Percentiles rank a stretch among this genome's conserved stretches.
These are phyloP conservation scores for Rhododendron ferrugineum DNA, from an alignment of 148 eudicot genomes.

Conservation along the genomic window DNA sequence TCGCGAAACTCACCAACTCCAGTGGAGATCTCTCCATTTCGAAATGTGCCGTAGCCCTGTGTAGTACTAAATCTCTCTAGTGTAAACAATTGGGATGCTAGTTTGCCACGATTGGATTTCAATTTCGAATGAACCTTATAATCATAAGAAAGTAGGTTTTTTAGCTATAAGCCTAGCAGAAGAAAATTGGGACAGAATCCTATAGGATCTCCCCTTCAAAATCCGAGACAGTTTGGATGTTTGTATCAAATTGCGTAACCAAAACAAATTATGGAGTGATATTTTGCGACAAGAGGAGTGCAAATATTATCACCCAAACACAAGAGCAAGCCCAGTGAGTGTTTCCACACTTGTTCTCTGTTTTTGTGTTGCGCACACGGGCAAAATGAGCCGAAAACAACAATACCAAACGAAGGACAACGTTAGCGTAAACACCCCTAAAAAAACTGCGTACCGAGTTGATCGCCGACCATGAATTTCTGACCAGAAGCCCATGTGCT, in stretches of 20 bases:
- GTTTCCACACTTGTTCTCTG: too few species aligned
- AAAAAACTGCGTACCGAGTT: slow-evolving; percentile 37
- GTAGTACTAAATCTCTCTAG: neutral
- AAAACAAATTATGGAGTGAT: too few species aligned
- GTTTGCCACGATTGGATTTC: neutral
- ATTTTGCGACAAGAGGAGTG: too few species aligned
- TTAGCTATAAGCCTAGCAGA: neutral
- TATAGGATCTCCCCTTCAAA: too few species aligned
- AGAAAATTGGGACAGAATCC: neutral
- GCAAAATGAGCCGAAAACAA: neutral
- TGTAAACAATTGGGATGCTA: neutral
- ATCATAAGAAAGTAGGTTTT: neutral
- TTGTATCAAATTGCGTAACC: too few species aligned
- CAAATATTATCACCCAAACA: too few species aligned
- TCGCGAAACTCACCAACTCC: too few species aligned
- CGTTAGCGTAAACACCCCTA: neutral
- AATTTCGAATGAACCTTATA: neutral
- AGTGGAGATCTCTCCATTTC: too few species aligned
- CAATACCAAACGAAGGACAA: neutral
- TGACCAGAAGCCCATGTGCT: slow-evolving; percentile 51
- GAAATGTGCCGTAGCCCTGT: too few species aligned
- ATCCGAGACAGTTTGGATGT: too few species aligned
- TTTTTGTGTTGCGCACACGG: neutral
- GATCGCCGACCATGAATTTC: slow-evolving; percentile 63
- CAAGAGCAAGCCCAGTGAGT: too few species aligned